Conservation (phyloP, 208 protist species). For the Leishmania gerbilli region DNA sequence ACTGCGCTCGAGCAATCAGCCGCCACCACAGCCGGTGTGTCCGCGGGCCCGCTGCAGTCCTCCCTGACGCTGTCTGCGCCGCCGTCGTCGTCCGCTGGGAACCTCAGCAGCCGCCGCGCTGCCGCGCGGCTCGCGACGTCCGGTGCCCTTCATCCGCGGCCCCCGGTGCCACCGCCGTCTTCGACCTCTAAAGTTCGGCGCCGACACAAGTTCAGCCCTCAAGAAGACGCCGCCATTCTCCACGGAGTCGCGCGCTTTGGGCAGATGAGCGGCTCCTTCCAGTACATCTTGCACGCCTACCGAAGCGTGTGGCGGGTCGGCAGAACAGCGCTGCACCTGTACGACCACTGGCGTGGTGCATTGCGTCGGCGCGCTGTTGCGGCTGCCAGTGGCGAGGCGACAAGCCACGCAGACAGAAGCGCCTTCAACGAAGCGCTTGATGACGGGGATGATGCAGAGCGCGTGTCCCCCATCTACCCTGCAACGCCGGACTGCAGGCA, state of each 20-base stretch:
- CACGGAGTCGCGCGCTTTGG: conserved; percentile 71
- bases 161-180: neutral
- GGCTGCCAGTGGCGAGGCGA: conserved; percentile 11
- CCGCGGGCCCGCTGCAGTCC: neutral
- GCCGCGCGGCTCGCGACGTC: neutral
- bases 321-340: conserved; percentile 66
- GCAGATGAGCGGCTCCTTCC: conserved; percentile 47
- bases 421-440: neutral
- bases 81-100: neutral
- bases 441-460: neutral
- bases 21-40: neutral
- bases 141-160: neutral
- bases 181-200: conserved; percentile 14
- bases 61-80: neutral
- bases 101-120: neutral
- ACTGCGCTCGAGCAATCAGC: conserved; percentile 11
- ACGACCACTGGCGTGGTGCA: conserved; percentile 85
- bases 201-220: conserved; percentile 54
- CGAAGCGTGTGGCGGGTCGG: conserved; percentile 55
- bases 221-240: conserved; percentile 80
- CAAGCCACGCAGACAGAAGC: neutral
- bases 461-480: neutral
- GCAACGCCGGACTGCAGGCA: neutral
- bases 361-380: conserved; percentile 42
- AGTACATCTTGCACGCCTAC: conserved; percentile 69